These are phyloP conservation scores for Dryas alaskensis DNA, from an alignment of 306 rosid genomes.

Conservation along the genomic window DNA sequence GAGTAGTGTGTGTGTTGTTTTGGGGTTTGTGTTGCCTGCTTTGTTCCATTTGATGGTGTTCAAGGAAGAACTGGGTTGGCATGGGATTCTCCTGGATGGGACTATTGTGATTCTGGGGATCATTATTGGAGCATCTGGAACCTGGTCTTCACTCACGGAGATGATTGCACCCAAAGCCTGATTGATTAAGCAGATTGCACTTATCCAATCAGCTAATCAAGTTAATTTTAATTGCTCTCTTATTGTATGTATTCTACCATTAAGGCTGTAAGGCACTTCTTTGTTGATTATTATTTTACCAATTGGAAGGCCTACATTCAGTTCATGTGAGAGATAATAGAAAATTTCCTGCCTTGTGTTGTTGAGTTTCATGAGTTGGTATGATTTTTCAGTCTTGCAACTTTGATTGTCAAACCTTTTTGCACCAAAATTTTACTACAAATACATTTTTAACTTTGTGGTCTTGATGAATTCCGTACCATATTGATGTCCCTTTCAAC, in stretches of 20 bases:
- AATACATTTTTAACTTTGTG: too few species aligned
- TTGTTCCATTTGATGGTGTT: conserved; percentile 60
- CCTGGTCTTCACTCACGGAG: conserved; percentile 44
- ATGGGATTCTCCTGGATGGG: conserved; percentile 41
- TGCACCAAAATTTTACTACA: too few species aligned
- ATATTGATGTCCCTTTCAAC: not conserved
- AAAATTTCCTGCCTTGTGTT: not conserved
- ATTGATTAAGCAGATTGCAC: not conserved
- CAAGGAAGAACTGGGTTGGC: conserved; percentile 64
- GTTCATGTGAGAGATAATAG: not conserved
- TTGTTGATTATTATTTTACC: too few species aligned
- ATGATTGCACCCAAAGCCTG: conserved; percentile 53
- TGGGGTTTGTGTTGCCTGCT: conserved; percentile 70
- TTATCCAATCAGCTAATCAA: too few species aligned
- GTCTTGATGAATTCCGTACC: too few species aligned
- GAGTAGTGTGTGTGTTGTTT: conserved; percentile 60
- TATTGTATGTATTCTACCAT: too few species aligned
- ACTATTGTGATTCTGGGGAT: conserved; percentile 46
- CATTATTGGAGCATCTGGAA: conserved; percentile 50
- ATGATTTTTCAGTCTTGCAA: not conserved
- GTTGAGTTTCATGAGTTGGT: too few species aligned
- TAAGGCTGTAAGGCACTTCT: too few species aligned
- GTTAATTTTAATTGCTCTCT: too few species aligned
- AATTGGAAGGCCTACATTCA: too few species aligned
- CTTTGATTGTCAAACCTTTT: not conserved